phyloP scores from a whole-genome alignment of 2,329 filamentous ascomycete species.

The Fusarium luffae region DNA sequence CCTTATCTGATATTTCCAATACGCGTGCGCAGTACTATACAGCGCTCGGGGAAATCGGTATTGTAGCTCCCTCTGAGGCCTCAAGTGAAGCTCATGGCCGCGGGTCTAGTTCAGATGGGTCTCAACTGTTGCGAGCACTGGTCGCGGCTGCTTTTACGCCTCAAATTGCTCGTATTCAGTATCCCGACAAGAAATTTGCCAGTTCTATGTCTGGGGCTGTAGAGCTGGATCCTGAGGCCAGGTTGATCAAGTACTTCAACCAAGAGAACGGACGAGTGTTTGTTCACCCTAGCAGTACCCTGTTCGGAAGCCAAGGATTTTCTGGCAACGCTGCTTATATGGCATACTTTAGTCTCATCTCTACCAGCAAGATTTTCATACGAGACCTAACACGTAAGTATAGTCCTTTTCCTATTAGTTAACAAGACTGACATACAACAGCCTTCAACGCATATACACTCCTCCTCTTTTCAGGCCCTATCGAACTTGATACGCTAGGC shows the following conservation, averaged over 20 bases:
- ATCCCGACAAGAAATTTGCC: conserved; percentile 96
- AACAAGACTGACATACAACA: conserved; percentile 11
- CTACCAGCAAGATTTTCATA: conserved; percentile 91
- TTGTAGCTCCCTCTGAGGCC: conserved; percentile 63
- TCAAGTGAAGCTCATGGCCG: conserved; percentile 46
- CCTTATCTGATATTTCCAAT: conserved; percentile 86
- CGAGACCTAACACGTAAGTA: conserved; percentile 86
- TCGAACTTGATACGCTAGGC: conserved; percentile 87
- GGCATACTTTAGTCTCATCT: conserved; percentile 91
- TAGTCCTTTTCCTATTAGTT: neutral
- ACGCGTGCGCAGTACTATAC: conserved; percentile 88
- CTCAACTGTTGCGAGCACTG: conserved; percentile 72
- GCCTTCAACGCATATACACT: conserved; percentile 91
- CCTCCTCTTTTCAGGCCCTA: conserved; percentile 86
- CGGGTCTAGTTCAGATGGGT: conserved; percentile 45
- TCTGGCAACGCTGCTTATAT: conserved; percentile 80
- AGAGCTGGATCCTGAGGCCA: conserved; percentile 91
- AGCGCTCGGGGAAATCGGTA: conserved; percentile 85
- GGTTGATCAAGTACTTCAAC: conserved; percentile 92
- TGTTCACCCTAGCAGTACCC: conserved; percentile 86
- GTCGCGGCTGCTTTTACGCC: conserved; percentile 81
- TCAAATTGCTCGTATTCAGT: conserved; percentile 90
- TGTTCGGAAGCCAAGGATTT: conserved; percentile 86
- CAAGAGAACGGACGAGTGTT: conserved; percentile 89
- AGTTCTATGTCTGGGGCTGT: conserved; percentile 88